A percentile compares a stretch with the other conserved stretches of the same genome.
Evolutionary conservation across 2,329 filamentous ascomycete species (phyloP).

Genomic region (Verticillium nubilum): DNA sequence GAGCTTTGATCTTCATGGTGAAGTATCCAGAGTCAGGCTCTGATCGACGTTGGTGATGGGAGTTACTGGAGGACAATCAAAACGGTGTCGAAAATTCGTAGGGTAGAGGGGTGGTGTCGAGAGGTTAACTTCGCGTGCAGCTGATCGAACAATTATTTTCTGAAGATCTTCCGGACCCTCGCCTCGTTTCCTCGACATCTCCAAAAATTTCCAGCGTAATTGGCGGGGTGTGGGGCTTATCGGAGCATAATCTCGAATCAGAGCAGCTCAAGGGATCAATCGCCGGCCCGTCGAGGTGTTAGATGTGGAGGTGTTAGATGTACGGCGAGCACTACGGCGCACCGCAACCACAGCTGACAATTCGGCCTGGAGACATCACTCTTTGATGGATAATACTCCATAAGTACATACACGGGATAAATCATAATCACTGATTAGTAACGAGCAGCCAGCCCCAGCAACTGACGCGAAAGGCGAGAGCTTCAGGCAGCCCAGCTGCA

Average conservation of each 20-base stretch:
- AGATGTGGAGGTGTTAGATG: not conserved
- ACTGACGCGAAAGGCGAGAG: not conserved
- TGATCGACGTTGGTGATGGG: not conserved
- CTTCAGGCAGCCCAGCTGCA: not conserved
- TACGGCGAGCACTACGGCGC: not conserved
- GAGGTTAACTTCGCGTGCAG: not conserved
- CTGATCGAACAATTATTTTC: not conserved
- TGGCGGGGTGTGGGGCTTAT: conserved; percentile 7
- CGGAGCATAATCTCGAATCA: conserved; percentile 11
- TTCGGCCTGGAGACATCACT: not conserved
- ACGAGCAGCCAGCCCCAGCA: not conserved
- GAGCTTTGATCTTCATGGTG: conserved; percentile 57
- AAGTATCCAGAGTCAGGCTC: not conserved
- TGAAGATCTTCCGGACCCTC: not conserved
- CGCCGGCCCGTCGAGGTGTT: not conserved
- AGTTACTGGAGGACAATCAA: not conserved
- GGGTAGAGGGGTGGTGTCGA: not conserved
- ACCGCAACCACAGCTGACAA: not conserved
- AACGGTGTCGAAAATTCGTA: not conserved
- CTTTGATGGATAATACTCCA: not conserved
- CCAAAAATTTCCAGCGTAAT: conserved; percentile 12
- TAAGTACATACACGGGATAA: not conserved
- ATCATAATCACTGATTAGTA: not conserved
- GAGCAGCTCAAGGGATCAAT: conserved; percentile 8
- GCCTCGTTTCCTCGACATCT: not conserved